Conservation (phyloP, 306 rosid species). For the Fragaria iinumae region DNA sequence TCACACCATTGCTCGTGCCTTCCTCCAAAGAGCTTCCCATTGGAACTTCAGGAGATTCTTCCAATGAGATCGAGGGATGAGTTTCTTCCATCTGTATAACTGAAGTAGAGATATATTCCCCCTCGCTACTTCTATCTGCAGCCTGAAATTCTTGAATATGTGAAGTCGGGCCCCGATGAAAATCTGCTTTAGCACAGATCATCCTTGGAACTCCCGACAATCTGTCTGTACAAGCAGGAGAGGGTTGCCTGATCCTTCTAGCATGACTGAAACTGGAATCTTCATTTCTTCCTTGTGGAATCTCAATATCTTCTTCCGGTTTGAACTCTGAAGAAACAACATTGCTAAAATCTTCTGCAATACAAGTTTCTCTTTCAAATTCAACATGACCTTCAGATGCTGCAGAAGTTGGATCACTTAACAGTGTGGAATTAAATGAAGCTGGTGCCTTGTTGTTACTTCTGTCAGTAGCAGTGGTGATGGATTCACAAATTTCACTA, state of each 20-base stretch:
- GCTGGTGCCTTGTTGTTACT: constrained; percentile 11
- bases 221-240: constrained; percentile 22
- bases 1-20: constrained; percentile 21
- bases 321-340: constrained; percentile 10
- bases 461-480: constrained; percentile 22
- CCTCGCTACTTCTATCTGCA: background rate
- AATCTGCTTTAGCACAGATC: constrained; percentile 22
- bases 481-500: constrained; percentile 23
- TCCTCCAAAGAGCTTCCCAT: constrained; percentile 31
- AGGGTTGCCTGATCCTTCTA: background rate
- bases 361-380: constrained; percentile 1
- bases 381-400: constrained; percentile 10
- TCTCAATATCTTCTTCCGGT: constrained; percentile 22
- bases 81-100: constrained; percentile 24
- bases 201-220: constrained; percentile 26
- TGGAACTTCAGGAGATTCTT: constrained; percentile 33
- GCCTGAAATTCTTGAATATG: constrained; percentile 12
- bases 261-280: constrained; percentile 13
- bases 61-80: constrained; percentile 34
- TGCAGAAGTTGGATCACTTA: constrained; percentile 3
- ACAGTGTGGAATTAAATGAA: constrained; percentile 14
- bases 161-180: constrained; percentile 10
- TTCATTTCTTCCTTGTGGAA: constrained; percentile 19
- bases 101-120: constrained; percentile 21
- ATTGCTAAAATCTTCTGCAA: constrained; percentile 11